Evolutionary conservation across 345 rosid species (phyloP), one percentile per base, ranked within the genome.

Genomic region (Dipteronia sinensis): DNA sequence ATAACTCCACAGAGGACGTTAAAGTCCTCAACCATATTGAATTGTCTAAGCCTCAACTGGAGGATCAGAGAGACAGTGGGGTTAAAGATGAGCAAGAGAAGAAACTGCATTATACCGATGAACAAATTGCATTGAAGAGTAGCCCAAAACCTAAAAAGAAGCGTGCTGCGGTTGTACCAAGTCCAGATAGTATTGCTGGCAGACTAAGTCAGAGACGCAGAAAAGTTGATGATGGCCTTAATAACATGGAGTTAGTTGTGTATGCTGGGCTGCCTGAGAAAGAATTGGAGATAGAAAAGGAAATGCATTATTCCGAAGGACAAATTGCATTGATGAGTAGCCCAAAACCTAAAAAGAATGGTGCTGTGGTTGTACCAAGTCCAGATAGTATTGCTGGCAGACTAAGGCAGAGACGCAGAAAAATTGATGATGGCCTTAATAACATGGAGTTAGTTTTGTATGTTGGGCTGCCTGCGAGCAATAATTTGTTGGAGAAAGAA

Each of bases 351-450:
- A 47, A 58, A 63, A 73, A 49, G 75, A 82, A 79, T 76, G 66
- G 71, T 23, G 79, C 71, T 42, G 23, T 78, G 44, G 31, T 56
- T 10, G 85, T 86, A 77, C 83, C 80, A 66, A 79, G 42, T 78
- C 85, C 79, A 17, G 80, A 88, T 29, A 82, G 87, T 62, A 86
- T 82, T 63, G 86, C 77, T 69, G 89, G 84, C 82, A 84, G 93
- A 84, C 77, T 87, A 29, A 81, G 90, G 68, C 87, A 59, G 74
- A 78, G 87, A 59, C 89, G 76, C 47, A 79, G 46, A 71, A 46
- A n/a, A 53, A 47, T 16, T 69, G 74, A 25, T 66, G 75, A 69
- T 34, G 38, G 38, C 67, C 38, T 9, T n/a, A 27, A 73, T 71
- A 73, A 68, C 22, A 72, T 64, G 42, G 46, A 74, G 72, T 44